phyloP scores from a whole-genome alignment of 306 rosid genomes.

The Cucurbita moschata region DNA sequence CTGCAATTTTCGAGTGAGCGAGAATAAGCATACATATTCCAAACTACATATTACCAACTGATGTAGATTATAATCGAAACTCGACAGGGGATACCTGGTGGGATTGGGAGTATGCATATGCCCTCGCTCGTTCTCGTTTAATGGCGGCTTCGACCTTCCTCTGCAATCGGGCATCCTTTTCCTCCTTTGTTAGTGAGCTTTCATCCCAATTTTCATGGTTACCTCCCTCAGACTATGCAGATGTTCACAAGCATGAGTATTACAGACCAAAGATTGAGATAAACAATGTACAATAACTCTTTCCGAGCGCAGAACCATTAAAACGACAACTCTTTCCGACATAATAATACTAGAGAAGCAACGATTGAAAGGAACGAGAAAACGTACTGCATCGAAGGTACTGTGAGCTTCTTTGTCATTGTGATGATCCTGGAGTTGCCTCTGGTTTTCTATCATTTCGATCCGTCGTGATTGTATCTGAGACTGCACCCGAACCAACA shows the following conservation, averaged over 20 bases:
- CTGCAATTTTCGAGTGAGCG: slow-evolving; percentile 43
- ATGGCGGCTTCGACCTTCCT: slow-evolving; percentile 77
- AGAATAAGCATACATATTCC: not conserved
- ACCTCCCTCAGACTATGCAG: slow-evolving; percentile 61
- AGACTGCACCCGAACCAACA: slow-evolving; percentile 81
- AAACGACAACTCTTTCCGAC: too few relatives aligned
- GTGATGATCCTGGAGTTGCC: slow-evolving; percentile 44
- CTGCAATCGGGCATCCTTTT: slow-evolving; percentile 73
- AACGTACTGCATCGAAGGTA: slow-evolving; percentile 51
- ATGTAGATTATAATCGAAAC: not conserved
- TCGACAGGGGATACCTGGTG: slow-evolving; percentile 43
- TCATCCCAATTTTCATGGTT: slow-evolving; percentile 77
- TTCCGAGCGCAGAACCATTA: too few relatives aligned
- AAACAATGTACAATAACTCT: too few relatives aligned
- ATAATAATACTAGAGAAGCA: not conserved
- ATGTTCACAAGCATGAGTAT: not conserved
- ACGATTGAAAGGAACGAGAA: not conserved
- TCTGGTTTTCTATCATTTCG: slow-evolving; percentile 73
- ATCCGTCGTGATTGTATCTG: slow-evolving; percentile 86
- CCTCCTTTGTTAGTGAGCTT: slow-evolving; percentile 79
- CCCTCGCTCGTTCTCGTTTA: slow-evolving; percentile 93
- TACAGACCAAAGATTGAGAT: not conserved
- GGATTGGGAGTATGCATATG: slow-evolving; percentile 63
- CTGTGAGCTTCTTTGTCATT: slow-evolving; percentile 51
- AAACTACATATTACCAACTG: not conserved